Evolutionary conservation across 768 basidiomycete genomes (phyloP).

Genomic region (Chalciporus sphaerocephalus): DNA sequence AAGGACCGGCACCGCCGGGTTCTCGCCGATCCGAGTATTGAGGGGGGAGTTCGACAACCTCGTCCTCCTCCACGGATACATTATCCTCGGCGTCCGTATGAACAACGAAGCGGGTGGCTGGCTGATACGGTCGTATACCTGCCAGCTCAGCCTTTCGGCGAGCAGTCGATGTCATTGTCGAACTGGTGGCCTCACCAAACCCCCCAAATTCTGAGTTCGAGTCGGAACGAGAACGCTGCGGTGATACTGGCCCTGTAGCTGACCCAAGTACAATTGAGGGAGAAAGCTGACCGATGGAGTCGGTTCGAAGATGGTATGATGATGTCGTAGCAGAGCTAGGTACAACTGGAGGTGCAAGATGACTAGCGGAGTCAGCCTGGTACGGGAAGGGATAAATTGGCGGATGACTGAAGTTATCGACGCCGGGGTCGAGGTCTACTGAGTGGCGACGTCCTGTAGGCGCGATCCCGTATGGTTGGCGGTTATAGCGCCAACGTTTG

Average conservation of each 20-base stretch:
- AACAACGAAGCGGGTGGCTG: conserved; percentile 53
- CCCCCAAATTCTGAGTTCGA: conserved; percentile 19
- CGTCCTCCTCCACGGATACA: conserved; percentile 41
- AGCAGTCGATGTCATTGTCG: conserved; percentile 35
- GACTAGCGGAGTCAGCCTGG: conserved; percentile 19
- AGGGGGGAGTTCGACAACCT: conserved; percentile 70
- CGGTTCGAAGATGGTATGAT: conserved; percentile 7
- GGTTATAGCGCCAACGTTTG: conserved; percentile 23
- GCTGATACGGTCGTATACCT: conserved; percentile 37
- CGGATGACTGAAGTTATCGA: conserved; percentile 29
- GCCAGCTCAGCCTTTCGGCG: conserved; percentile 56
- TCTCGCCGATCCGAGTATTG: conserved; percentile 56
- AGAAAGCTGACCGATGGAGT: conserved; percentile 14
- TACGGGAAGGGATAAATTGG: conserved; percentile 34
- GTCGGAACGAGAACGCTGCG: conserved; percentile 15
- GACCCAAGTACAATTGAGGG: conserved; percentile 9
- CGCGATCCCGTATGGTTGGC: conserved; percentile 29
- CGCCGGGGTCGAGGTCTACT: conserved; percentile 35
- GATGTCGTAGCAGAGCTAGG: conserved; percentile 1
- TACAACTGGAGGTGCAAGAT: conserved; percentile 10
- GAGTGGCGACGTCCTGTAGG: conserved; percentile 30
- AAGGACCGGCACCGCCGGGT: conserved; percentile 3
- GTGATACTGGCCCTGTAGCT: background rate
- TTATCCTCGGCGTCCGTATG: conserved; percentile 68
- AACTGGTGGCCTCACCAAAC: conserved; percentile 16